Evolutionary conservation across 2,329 filamentous ascomycete species (phyloP), one percentile per base, ranked within the genome.

Genomic region (Fusarium haematococcum): DNA sequence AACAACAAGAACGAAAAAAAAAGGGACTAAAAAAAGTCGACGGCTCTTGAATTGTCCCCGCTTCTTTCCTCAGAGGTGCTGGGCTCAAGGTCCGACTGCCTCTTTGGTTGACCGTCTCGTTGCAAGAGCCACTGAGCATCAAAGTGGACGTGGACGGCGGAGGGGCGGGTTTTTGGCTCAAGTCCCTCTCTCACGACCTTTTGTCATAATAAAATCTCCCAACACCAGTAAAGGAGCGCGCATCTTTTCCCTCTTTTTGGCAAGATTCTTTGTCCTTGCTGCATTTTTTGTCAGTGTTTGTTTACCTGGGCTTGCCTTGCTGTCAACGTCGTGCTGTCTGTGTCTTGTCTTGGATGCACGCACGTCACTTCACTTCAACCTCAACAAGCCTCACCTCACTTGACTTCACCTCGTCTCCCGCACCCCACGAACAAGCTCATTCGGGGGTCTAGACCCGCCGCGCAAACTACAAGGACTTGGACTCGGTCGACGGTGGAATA

Each of bases 71-170:
- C 35, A 32, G 30, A 32, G 30, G 30, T 64, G 62, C 62, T 64
- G 50, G 39, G 54, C 52, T 56, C 25, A 43, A 45, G 50, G 37
- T 43, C 45, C 65, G 60, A 62, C 57, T 69, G 39, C 62, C 72
- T 41, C 62, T 75, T 58, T 68, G 64, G 72, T 75, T 75, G 72
- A 75, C 72, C 69, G 72, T 74, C 68, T 66, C 14, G 61, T 63
- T 58, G 61, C 43, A 63, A 65, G 71, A 64, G 65, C 68, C 65
- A 73, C 72, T 69, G 65, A 69, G 58, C 66, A 39, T 69, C 72
- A 67, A 71, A 66, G 69, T 71, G 70, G 65, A 71, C 71, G 69
- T 75, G 64, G 57, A 72, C 64, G 56, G 48, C 52, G 61, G 72
- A 75, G 69, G 72, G 72, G 72, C 60, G 43, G 65, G 35, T 65